Conservation (phyloP, 352 stramenopile genomes). For the Globisporangium viniferum region DNA sequence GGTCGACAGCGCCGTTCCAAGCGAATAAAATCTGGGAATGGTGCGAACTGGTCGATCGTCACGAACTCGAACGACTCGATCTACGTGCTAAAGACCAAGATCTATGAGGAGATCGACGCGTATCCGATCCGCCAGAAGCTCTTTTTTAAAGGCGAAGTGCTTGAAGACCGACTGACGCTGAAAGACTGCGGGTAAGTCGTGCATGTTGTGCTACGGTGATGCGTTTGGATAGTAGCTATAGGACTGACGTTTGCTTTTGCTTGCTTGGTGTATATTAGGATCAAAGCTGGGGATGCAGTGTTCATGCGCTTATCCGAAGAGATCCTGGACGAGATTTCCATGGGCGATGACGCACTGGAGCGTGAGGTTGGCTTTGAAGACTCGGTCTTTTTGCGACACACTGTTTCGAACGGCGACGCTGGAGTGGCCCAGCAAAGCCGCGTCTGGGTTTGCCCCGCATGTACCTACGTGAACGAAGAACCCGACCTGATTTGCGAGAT, state of each 20-base stretch:
- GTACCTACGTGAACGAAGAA: constrained; percentile 79
- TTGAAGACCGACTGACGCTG: constrained; percentile 54
- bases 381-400: constrained; percentile 59
- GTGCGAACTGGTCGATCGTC: constrained; percentile 40
- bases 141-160: constrained; percentile 59
- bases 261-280: constrained; percentile 23
- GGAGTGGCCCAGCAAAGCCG: constrained; percentile 20
- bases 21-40: constrained; percentile 45
- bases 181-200: constrained; percentile 59
- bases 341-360: constrained; percentile 46
- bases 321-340: constrained; percentile 48
- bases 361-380: constrained; percentile 73
- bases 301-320: constrained; percentile 72
- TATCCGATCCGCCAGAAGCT: constrained; percentile 66
- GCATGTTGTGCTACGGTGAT: background rate
- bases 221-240: background rate
- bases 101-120: constrained; percentile 66
- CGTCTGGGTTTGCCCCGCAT: constrained; percentile 72
- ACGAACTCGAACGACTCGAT: constrained; percentile 68
- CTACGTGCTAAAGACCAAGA: constrained; percentile 75
- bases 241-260: background rate
- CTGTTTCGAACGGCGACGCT: constrained; percentile 13
- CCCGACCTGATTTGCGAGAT: constrained; percentile 59
- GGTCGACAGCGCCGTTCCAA: constrained; percentile 55
- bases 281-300: constrained; percentile 71